phyloP scores from a whole-genome alignment of 768 basidiomycete species.

The Naematelia encephala region DNA sequence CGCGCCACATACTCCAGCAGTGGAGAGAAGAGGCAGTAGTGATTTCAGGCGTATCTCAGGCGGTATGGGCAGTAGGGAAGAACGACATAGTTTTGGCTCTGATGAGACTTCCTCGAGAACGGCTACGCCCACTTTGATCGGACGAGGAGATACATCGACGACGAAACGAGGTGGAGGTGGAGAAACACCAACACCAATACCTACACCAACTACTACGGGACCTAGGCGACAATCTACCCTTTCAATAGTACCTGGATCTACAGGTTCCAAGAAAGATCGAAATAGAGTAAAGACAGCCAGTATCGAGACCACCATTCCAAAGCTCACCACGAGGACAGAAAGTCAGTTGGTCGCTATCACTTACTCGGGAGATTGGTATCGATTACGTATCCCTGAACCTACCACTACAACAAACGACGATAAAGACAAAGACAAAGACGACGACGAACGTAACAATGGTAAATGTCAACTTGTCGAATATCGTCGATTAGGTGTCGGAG shows the following conservation, averaged over 20 bases:
- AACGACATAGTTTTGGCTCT: slow-evolving; percentile 35
- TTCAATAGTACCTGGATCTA: too few species aligned
- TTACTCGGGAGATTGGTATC: slow-evolving; percentile 51
- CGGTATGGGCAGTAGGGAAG: slow-evolving; percentile 24
- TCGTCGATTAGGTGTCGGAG: slow-evolving; percentile 39
- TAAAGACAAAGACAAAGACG: slow-evolving; percentile 14
- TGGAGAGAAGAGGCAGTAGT: neutral
- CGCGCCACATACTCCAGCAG: neutral
- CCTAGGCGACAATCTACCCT: too few species aligned
- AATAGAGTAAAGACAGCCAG: neutral
- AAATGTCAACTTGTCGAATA: slow-evolving; percentile 47
- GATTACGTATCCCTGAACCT: slow-evolving; percentile 45
- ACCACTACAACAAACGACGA: neutral
- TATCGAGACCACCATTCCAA: too few species aligned
- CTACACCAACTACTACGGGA: slow-evolving; percentile 1
- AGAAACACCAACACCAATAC: too few species aligned
- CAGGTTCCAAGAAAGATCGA: neutral
- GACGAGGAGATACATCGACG: too few species aligned
- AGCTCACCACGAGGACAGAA: slow-evolving; percentile 20
- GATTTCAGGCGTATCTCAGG: slow-evolving; percentile 1
- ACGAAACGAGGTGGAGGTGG: too few species aligned
- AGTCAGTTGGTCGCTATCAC: slow-evolving; percentile 49
- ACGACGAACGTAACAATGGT: slow-evolving; percentile 8
- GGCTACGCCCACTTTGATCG: slow-evolving; percentile 18
- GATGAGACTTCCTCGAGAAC: slow-evolving; percentile 21